Percentiles rank a stretch among this genome's conserved stretches.
phyloP scores from a whole-genome alignment of 73 alveolate species.

The Symbiodinium natans region DNA sequence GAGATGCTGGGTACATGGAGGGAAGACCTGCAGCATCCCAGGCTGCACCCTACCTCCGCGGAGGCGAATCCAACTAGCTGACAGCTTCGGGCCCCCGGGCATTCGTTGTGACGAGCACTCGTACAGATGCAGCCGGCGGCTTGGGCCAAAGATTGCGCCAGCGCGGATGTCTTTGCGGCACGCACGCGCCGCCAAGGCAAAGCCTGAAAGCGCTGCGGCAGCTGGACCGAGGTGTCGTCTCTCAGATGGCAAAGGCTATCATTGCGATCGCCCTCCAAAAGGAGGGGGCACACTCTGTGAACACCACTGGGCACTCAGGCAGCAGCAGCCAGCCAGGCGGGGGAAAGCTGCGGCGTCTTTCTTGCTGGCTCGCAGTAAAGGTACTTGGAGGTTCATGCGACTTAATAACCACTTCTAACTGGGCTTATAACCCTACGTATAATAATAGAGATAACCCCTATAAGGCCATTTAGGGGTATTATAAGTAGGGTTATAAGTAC shows the following conservation, averaged over 20 bases:
- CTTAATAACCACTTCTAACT: no score
- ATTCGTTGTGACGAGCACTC: not conserved
- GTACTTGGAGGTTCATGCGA: no score
- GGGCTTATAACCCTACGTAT: no score
- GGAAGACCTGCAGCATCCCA: not conserved
- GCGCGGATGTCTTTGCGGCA: not conserved
- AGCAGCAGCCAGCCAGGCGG: not conserved
- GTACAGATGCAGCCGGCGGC: not conserved
- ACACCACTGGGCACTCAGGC: not conserved
- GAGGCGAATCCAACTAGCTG: not conserved
- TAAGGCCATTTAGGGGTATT: no score
- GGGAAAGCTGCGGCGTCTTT: not conserved
- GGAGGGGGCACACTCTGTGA: not conserved
- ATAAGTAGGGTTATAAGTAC: no score
- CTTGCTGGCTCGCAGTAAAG: no score
- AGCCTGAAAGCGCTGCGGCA: not conserved
- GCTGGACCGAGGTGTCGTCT: not conserved
- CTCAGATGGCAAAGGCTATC: not conserved
- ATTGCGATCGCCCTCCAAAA: not conserved
- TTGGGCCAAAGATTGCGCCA: not conserved
- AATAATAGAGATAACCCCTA: no score
- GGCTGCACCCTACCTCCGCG: not conserved
- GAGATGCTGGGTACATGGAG: not conserved
- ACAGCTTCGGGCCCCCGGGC: not conserved
- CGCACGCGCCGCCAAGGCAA: not conserved